Base-by-base conservation (phyloP, 805 yeast genomes). In the Saitoella complicata region DNA sequence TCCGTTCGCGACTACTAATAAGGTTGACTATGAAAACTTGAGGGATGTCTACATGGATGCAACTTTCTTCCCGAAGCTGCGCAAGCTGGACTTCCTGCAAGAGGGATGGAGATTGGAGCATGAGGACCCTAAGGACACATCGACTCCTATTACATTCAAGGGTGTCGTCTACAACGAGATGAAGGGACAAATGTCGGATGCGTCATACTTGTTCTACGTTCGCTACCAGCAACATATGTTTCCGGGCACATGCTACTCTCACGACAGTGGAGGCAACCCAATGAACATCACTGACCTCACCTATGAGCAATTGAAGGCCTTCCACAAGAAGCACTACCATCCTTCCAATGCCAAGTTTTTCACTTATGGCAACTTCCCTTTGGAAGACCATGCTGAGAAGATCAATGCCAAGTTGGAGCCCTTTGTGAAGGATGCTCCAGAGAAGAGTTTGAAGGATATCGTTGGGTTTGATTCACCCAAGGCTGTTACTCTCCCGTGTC, bases 41-140 rank as follows among this genome's bases (percentile, higher is more conserved):
- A 76, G 86, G 73, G 79, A 76, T 47, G 94, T 91, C 5, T 91
- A 91, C 58, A 66, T 87, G 41, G 94, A 87, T 53, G 77, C 95
- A 5, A 88, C 88, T 0, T 72, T 85, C 46, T 77, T 76, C 52
- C 98, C 98, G 7, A 59, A 84, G 35, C 64, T 91, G 47, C 71
- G 80, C 32, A 71, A 73, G 49, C 78, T 78, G 46, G 97, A 91
- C 61, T 91, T 91, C 58, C 70, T 70, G 50, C 98, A 91, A 65
- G 98, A 91, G 64, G 98, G 98, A 35, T 91, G 98, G 98, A 76
- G 98, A 58, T 65, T 91, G 37, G 98, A 91, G 60, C 75, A 84
- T 52, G 72, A 72, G 44, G 70, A 68, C 44, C 50, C 49, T 6
- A 31, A 38, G 5, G 86, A 87, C 57, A 64, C 66, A 10, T 47